These are phyloP conservation scores for Fomitopsis betulina DNA, from an alignment of 1,284 basidiomycete genomes.

Conservation along the genomic window DNA sequence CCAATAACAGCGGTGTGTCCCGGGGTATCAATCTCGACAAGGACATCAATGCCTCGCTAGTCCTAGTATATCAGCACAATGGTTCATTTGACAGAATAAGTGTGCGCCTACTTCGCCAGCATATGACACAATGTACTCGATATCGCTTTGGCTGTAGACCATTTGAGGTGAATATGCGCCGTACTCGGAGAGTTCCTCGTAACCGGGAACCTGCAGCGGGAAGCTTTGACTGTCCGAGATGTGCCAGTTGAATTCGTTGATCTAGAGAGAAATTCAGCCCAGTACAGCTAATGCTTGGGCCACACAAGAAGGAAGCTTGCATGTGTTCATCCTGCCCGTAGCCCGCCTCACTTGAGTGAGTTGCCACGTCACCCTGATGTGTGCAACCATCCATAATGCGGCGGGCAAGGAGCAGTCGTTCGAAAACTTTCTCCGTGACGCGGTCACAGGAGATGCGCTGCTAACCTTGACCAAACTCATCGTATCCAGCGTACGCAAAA, in stretches of 20 bases:
- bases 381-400: too few relatives aligned
- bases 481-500: conserved; percentile 76
- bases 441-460: too few relatives aligned
- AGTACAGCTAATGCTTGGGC: too few relatives aligned
- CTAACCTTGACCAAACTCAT: conserved; percentile 84
- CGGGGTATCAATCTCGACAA: conserved; percentile 70
- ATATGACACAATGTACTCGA: conserved; percentile 63
- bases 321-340: too few relatives aligned
- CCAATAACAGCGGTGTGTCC: conserved; percentile 75
- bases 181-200: conserved; percentile 53
- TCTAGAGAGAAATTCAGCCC: not conserved
- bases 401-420: too few relatives aligned
- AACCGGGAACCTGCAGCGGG: conserved; percentile 64
- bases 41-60: conserved; percentile 77
- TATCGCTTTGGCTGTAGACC: conserved; percentile 58
- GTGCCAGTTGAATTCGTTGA: conserved; percentile 78
- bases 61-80: not conserved
- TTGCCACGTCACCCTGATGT: too few relatives aligned
- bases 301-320: too few relatives aligned
- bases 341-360: too few relatives aligned
- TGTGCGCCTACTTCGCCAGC: conserved; percentile 53
- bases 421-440: too few relatives aligned
- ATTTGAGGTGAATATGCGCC: conserved; percentile 64
- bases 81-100: not conserved
- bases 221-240: conserved; percentile 75